Base-by-base conservation (phyloP, 306 rosid genomes). In the Vachellia pachyceras region DNA sequence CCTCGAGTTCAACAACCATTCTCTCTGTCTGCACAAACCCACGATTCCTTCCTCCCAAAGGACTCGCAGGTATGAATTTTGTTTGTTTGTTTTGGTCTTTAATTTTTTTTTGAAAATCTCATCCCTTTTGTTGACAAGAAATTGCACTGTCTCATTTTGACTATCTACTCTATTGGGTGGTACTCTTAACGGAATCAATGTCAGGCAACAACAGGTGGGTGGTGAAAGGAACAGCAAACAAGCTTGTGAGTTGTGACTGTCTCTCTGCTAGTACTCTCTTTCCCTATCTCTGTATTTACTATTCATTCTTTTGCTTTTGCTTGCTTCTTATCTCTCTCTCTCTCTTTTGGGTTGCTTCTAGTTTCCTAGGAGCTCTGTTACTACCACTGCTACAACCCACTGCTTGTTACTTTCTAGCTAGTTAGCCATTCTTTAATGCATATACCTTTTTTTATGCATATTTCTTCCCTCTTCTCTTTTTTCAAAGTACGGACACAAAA, bases 101-200 rank as follows among this genome's bases (percentile, higher is more conserved):
- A 18, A 18, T 0, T 18, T 18, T 55, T 55, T 55, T 18, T 5
- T 52, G 77, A 72, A 72, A 73, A 35, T 82, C 81, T 82, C 72
- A 77, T 57, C 67, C 69, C 6, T 29, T 39, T 39, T 39, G 10
- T 67, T 18, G 4, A 65, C 71, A 65, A 41, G 25, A 74, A 22
- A 40, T n/a, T 68, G 17, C 18, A n/a, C n/a, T 25, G 57, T 70
- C 82, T 78, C 82, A 78, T 77, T 82, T 78, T 60, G 55, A 75
- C 77, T 64, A 70, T 79, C 83, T 22, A 76, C 88, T 88, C 88
- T 79, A 50, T 69, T 91, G 85, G 83, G 77, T 7, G n/a, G 72
- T 82, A 60, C 77, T 86, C 86, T 66, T 66, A 36, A 85, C 79
- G 91, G 90, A 91, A 90, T 91, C 89, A 80, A 79, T 90, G 94